phyloP scores from a whole-genome alignment of 805 yeast species.

The Brettanomyces bruxellensis region DNA sequence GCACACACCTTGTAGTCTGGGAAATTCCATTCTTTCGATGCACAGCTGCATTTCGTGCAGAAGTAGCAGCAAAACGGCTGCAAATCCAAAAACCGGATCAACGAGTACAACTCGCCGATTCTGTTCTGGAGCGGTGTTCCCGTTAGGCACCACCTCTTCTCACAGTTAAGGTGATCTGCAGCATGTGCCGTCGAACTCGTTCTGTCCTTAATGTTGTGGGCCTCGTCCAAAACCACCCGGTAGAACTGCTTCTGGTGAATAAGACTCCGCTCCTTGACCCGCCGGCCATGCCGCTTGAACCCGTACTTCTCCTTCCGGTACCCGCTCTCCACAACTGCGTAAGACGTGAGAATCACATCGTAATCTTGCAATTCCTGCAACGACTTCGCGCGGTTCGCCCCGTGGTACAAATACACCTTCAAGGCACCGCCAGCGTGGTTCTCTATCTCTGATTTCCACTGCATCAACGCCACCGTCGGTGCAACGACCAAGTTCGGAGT shows the following conservation, averaged over 20 bases:
- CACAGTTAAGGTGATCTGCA: constrained; percentile 62
- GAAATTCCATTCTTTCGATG: constrained; percentile 76
- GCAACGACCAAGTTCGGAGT: constrained; percentile 86
- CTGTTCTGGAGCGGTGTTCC: constrained; percentile 97
- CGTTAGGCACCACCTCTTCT: constrained; percentile 82
- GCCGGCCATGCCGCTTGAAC: constrained; percentile 60
- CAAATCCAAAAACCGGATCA: constrained; percentile 75
- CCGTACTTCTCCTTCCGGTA: constrained; percentile 80
- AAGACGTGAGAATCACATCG: constrained; percentile 86
- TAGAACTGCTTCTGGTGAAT: constrained; percentile 70
- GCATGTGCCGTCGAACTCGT: constrained; percentile 91
- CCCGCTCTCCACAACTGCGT: constrained; percentile 84
- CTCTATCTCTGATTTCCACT: constrained; percentile 92
- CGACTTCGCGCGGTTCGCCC: constrained; percentile 62
- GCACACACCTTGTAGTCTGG: constrained; percentile 79
- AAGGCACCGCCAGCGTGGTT: constrained; percentile 69
- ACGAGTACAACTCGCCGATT: constrained; percentile 92
- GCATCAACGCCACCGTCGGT: constrained; percentile 98
- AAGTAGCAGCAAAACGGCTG: constrained; percentile 84
- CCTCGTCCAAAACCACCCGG: constrained; percentile 89
- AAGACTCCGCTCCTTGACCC: constrained; percentile 66
- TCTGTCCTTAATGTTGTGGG: constrained; percentile 94
- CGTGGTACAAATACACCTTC: constrained; percentile 72
- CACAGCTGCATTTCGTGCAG: constrained; percentile 89
- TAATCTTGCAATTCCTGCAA: constrained; percentile 46